Percentiles rank a stretch among this genome's conserved stretches.
These are phyloP conservation scores for Thalassiosira profunda DNA, from an alignment of 108 stramenopile genomes.

Conservation along the genomic window DNA sequence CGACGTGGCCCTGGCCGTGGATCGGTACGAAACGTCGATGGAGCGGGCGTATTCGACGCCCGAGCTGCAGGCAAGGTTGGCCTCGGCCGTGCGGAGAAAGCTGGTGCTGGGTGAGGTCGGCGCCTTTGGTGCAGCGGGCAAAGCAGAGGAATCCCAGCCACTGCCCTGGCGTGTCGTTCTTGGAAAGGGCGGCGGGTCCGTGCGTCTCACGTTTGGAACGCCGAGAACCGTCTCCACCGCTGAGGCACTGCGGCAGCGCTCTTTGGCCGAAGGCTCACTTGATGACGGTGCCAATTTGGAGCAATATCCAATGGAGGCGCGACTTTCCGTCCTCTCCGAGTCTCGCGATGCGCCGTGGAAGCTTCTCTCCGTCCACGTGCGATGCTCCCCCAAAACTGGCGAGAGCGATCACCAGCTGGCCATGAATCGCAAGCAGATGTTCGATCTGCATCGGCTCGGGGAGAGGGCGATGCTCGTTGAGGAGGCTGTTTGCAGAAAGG, in stretches of 20 bases:
- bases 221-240: slow-evolving; percentile 53
- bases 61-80: slow-evolving; percentile 68
- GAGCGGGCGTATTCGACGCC: slow-evolving; percentile 59
- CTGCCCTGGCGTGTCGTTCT: slow-evolving; percentile 51
- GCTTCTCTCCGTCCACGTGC: slow-evolving; percentile 72
- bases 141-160: not conserved
- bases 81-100: slow-evolving; percentile 80
- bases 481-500: slow-evolving; percentile 49
- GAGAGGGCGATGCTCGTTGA: slow-evolving; percentile 79
- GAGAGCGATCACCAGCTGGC: slow-evolving; percentile 90
- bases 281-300: slow-evolving; percentile 10
- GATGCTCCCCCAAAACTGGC: slow-evolving; percentile 83
- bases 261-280: slow-evolving; percentile 11
- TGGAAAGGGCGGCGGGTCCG: slow-evolving; percentile 43
- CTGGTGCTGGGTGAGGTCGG: slow-evolving; percentile 83
- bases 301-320: slow-evolving; percentile 83
- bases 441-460: slow-evolving; percentile 86
- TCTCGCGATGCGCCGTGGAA: slow-evolving; percentile 65
- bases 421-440: slow-evolving; percentile 80
- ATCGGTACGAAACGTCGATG: slow-evolving; percentile 63
- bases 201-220: slow-evolving; percentile 73
- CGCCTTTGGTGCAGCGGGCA: slow-evolving; percentile 1
- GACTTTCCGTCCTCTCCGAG: slow-evolving; percentile 75
- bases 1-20: slow-evolving; percentile 65
- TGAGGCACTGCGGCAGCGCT: slow-evolving; percentile 30